phyloP scores from a whole-genome alignment of 169 alveolate species.

The Perkinsus olseni region DNA sequence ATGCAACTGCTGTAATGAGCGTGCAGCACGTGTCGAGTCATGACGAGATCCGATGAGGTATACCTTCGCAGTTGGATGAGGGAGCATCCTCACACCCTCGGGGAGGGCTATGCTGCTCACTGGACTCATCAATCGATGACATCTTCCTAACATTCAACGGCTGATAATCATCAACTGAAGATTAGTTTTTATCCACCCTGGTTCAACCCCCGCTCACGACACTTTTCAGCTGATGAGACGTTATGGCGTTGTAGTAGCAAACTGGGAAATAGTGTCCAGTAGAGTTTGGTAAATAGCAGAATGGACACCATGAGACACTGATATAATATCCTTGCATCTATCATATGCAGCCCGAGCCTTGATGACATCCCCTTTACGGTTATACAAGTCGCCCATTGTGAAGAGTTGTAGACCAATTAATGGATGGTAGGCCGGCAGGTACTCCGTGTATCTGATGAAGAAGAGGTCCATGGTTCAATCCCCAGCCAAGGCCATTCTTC shows the following conservation, averaged over 20 bases:
- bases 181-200: too few species aligned
- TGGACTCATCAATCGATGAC: too few species aligned
- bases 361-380: neutral
- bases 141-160: too few species aligned
- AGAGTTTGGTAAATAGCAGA: neutral
- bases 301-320: neutral
- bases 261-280: neutral
- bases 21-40: neutral
- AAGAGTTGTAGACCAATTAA: neutral
- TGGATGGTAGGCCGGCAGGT: neutral
- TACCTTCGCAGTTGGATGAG: neutral
- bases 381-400: neutral
- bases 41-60: neutral
- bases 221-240: too few species aligned
- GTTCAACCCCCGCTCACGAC: too few species aligned
- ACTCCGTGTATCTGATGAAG: neutral
- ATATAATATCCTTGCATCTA: neutral
- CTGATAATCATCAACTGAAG: too few species aligned
- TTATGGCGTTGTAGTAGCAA: too few species aligned
- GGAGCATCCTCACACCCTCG: neutral
- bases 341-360: neutral
- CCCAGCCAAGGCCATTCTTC: too few species aligned
- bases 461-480: neutral
- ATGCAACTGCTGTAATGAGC: neutral
- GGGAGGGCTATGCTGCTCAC: neutral